Evolutionary conservation across 129 eudicot species (phyloP), one percentile per base, ranked within the genome.

Genomic region (Flaveria robusta): DNA sequence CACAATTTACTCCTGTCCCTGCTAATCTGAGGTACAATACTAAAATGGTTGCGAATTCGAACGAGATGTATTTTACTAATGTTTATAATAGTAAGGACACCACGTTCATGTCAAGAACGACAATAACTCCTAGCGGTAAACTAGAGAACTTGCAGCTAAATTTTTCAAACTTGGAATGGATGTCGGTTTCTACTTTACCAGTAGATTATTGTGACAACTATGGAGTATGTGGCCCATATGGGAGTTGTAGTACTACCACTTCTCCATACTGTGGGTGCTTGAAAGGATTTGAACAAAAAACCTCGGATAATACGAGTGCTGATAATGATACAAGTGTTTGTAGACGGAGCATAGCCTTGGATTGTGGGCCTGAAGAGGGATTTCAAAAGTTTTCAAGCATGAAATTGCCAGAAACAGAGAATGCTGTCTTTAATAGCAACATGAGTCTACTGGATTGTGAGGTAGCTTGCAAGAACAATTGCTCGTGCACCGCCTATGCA

Each of bases 401-500:
- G 76, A 83, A 78, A 66, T 71, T 83, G 34, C 77, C 83, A 2
- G 86, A 73, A 68, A 72, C 82, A 0, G 64, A 70, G 42, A 70
- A 29, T 7, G 82, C 82, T 0, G 39, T 18, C 16, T 70, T 26
- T 56, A 10, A 68, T 29, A 9, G 68, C 22, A 39, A 19, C 68
- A 73, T 66, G 63, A 43, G 60, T 43, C 46, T 65, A 43, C 45
- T 31, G 16, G 83, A 83, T 51, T 72, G 81, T 78, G 83, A 76
- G 72, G 13, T 31, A 3, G 77, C 77, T 56, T 70, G 82, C 77
- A 78, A 78, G 26, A 78, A 59, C 15, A 70, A 68, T 22, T 68
- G 82, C 23, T 70, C 81, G 3, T 83, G 86, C 75, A 66, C 62
- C 23, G 86, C 83, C 10, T 83, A 79, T 31, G 68, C 83, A 10